phyloP scores from a whole-genome alignment of 768 basidiomycete species.

The Lentinus brumalis region DNA sequence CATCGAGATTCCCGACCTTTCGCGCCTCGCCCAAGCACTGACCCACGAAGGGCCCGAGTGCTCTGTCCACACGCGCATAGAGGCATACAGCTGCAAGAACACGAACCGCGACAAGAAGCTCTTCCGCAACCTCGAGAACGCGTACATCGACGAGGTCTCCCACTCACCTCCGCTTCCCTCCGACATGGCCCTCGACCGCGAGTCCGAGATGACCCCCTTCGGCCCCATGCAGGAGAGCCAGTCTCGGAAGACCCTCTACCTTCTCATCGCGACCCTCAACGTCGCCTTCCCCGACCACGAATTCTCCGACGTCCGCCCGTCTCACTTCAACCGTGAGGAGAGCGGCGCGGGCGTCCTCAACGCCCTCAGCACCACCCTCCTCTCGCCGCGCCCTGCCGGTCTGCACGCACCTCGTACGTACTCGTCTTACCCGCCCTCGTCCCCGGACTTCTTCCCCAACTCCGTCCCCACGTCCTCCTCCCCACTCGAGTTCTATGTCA shows the following conservation, averaged over 20 bases:
- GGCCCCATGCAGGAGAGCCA: constrained; percentile 85
- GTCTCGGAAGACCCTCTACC: constrained; percentile 90
- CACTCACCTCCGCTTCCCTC: constrained; percentile 85
- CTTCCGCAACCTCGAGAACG: constrained; percentile 88
- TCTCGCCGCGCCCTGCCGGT: constrained; percentile 70
- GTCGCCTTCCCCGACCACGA: constrained; percentile 98
- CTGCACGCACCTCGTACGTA: constrained; percentile 76
- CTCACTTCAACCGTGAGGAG: constrained; percentile 84
- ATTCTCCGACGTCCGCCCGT: constrained; percentile 89
- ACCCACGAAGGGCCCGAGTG: constrained; percentile 88
- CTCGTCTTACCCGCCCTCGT: constrained; percentile 81
- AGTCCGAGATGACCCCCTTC: constrained; percentile 83
- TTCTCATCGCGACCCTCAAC: constrained; percentile 95
- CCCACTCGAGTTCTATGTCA: constrained; percentile 56
- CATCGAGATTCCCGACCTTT: constrained; percentile 81
- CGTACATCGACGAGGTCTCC: constrained; percentile 79
- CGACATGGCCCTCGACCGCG: constrained; percentile 69
- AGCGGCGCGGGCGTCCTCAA: constrained; percentile 77
- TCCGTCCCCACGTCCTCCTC: constrained; percentile 72
- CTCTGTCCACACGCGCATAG: constrained; percentile 87
- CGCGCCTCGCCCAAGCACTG: constrained; percentile 74
- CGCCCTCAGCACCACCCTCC: constrained; percentile 80
- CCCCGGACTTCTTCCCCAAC: constrained; percentile 75
- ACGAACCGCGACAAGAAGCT: constrained; percentile 96
- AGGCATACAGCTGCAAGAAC: constrained; percentile 98